Evolutionary conservation across 2,329 filamentous ascomycete genomes (phyloP), one percentile per base, ranked within the genome.

Genomic region (Colletotrichum higginsianum): DNA sequence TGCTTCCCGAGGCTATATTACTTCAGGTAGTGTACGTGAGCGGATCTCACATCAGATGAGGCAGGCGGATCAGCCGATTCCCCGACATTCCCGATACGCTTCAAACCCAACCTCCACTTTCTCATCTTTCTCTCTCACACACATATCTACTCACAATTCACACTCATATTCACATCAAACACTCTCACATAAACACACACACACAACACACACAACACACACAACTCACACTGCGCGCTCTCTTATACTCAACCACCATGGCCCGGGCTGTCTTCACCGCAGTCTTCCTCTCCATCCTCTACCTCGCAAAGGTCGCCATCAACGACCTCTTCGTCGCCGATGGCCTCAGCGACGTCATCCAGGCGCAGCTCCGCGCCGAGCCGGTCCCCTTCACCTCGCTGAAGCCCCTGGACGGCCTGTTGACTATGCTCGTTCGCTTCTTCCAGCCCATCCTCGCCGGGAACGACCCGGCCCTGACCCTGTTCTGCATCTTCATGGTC

Each of bases 401-500:
- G 26, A 61, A 61, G 11, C 60, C 57, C 5, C 40, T 77, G 1
- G 77, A 78, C 30, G 38, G 26, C 15, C 42, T 75, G 7, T 55
- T 77, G 44, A 70, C 67, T 15, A 63, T 73, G 61, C 57, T 74
- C 12, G 68, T 77, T 15, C 50, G 60, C 6, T 73, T 75, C 46
- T 75, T 75, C 55, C 74, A 74, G 55, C 73, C 75, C 2, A 58
- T 68, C 30, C 63, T 74, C 12, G 63, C 49, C 12, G 75, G 74
- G 6, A 66, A 68, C 26, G 65, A 57, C 12, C 73, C 73, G 0
- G 56, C 61, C 0, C 50, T 76, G 23, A 71, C 73, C 2, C 21
- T 78, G 2, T 77, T 76, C 44, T 67, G 69, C 2, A 30, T 73
- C 18, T 77, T 75, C 47, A 74, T 76, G 56, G 56, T 62, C 4